phyloP scores from a whole-genome alignment of 23 red algal genomes.

The Gracilaria caudata region DNA sequence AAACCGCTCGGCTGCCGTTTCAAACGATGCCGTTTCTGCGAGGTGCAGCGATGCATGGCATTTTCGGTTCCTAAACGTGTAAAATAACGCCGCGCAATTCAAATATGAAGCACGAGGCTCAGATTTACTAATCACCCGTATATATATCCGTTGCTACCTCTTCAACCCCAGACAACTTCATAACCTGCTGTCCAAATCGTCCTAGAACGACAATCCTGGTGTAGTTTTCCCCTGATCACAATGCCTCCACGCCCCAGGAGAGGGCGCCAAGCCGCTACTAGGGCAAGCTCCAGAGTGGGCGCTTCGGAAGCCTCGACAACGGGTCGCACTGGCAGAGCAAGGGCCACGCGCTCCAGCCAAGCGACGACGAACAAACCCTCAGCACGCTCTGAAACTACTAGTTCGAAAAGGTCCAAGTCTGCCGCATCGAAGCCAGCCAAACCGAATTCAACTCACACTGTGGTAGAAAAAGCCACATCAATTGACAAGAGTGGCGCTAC shows the following conservation, averaged over 20 bases:
- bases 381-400: not conserved
- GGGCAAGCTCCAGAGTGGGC: not conserved
- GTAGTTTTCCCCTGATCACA: not conserved
- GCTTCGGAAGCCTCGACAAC: not conserved
- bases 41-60: not conserved
- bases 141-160: constrained; percentile 16
- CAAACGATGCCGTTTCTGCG: not conserved
- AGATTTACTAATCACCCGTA: not conserved
- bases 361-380: constrained; percentile 1
- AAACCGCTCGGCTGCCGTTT: not conserved
- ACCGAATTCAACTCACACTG: constrained; percentile 3
- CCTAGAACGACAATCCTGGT: not conserved
- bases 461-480: constrained; percentile 6
- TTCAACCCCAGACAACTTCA: not conserved
- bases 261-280: constrained; percentile 12
- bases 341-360: constrained; percentile 5
- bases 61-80: too few species aligned
- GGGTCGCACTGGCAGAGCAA: constrained; percentile 8
- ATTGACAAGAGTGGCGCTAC: not conserved
- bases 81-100: not conserved
- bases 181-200: not conserved
- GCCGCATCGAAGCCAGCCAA: constrained; percentile 12
- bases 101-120: not conserved
- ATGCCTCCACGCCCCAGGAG: constrained; percentile 16
- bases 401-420: not conserved